Base-by-base conservation (phyloP, 1,284 basidiomycete genomes). In the Ganoderma sinense region DNA sequence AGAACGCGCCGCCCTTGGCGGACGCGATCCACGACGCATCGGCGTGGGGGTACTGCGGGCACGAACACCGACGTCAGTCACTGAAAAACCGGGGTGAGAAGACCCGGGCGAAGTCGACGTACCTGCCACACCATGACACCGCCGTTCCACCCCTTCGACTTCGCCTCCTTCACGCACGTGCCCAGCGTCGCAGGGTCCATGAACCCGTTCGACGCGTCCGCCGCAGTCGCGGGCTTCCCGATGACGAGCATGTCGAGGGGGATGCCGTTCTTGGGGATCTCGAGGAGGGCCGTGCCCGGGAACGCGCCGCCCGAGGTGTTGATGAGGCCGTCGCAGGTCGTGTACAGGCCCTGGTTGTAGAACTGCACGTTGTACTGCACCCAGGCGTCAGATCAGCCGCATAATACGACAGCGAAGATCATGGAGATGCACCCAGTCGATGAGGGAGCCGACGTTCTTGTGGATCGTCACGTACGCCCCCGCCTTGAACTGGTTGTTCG, bases 401-500 rank as follows among this genome's bases (percentile, higher is more conserved):
- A n/a, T n/a, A n/a, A n/a, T n/a, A 36, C 91, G 65, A 92, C 87
- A 63, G 87, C 85, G 64, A 85, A 76, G 77, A 85, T 84, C 75
- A 81, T 76, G 51, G 41, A 69, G 65, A 7, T 10, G 6, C 6
- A 36, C 36, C 36, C 36, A 36, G 36, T 36, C 36, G 36, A 36
- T 36, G 36, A 36, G 36, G 7, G 77, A 82, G 18, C 91, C 91
- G 29, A 92, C 90, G 20, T 80, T 75, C 63, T 80, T 73, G 78
- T 91, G 79, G 48, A 89, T 85, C 58, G 81, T 84, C 51, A 91
- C 82, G 77, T 92, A 92, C 23, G 86, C 90, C 64, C 90, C 90
- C n/a, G 86, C 87, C 33, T 82, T 80, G 80, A 36, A 36, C 36
- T 36, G 36, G 36, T 45, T 45, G 43, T 45, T 45, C 43, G 43